Base-by-base conservation (phyloP, 441 rosid species). In the Euphorbia celastroides region DNA sequence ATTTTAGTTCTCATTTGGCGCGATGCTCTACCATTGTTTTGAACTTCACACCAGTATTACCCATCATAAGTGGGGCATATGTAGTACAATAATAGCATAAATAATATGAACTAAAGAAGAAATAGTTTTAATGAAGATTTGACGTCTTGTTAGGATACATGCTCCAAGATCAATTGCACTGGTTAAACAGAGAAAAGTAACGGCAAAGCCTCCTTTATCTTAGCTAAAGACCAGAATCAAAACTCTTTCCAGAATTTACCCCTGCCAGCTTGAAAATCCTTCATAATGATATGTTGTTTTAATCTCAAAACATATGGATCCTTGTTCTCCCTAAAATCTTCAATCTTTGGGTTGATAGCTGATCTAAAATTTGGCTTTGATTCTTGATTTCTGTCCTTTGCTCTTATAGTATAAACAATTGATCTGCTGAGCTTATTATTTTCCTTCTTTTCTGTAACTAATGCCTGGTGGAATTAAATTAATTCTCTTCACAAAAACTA, bases 371-470 rank as follows among this genome's bases (percentile, higher is more conserved):
- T 44, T 44, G 50, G 50, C 50, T 16, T 44, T 44, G 50, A 44
- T 44, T 13, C 50, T 5, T 44, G 50, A 16, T 44, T 1, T 44
- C 50, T 44, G 17, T 44, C 19, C 13, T 7, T 10, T 44, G 48
- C 27, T 31, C 64, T 26, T 42, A 55, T 66, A 51, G 22, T 57
- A 57, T 16, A 62, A 28, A 36, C 46, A 46, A 13, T 59, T 57
- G 1, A 2, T 46, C 54, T 60, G 28, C 51, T 19, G 12, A 59
- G 38, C 26, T 23, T 30, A 51, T 52, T 19, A 11, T 19, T 11
- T 20, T 42, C 44, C 27, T 42, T 55, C 32, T 16, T 52, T 12
- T 32, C 31, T 32, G 8, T 17, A 2, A 41, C 10, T 56, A 12
- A 34, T 56, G 32, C 22, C 34, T 23, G 20, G 23, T 66, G 28